These are phyloP conservation scores for Cladosporium sp. DNA, from an alignment of 2,329 filamentous ascomycete genomes.

Conservation along the genomic window DNA sequence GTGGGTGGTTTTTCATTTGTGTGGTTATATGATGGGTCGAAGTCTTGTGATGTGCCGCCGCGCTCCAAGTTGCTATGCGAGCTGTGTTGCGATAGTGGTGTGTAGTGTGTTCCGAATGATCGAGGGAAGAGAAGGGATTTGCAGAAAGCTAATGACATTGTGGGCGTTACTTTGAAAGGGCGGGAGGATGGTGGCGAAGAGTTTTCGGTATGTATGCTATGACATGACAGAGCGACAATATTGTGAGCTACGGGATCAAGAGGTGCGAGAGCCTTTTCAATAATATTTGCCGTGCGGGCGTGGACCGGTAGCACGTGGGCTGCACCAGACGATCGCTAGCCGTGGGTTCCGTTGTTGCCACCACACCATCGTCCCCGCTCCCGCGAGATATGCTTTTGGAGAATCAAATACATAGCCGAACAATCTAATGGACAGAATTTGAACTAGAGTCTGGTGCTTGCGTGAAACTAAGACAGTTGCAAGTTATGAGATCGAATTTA, in stretches of 20 bases:
- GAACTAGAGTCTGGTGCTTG: not conserved
- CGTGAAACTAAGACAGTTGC: not conserved
- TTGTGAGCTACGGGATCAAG: not conserved
- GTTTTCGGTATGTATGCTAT: not conserved
- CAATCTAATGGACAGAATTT: not conserved
- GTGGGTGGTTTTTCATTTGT: not conserved
- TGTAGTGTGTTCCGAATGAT: not conserved
- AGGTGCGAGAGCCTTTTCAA: not conserved
- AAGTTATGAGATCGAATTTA: not conserved
- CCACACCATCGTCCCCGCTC: constrained; percentile 10
- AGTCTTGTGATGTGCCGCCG: not conserved
- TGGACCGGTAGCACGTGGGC: constrained; percentile 2
- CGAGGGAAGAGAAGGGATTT: constrained; percentile 9
- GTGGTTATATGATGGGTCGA: not conserved
- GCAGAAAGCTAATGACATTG: constrained; percentile 15
- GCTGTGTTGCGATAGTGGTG: constrained; percentile 10
- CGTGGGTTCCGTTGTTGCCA: constrained; percentile 4
- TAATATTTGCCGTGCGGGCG: not conserved
- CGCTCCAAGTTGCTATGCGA: not conserved
- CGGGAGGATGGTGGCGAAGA: not conserved
- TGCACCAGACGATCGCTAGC: not conserved
- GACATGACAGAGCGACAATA: no score
- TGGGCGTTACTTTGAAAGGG: not conserved
- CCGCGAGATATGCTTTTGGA: not conserved
- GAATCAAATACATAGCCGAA: not conserved